These are phyloP conservation scores for Aquilaria yunnanensis DNA, from an alignment of 345 rosid species.

Conservation along the genomic window DNA sequence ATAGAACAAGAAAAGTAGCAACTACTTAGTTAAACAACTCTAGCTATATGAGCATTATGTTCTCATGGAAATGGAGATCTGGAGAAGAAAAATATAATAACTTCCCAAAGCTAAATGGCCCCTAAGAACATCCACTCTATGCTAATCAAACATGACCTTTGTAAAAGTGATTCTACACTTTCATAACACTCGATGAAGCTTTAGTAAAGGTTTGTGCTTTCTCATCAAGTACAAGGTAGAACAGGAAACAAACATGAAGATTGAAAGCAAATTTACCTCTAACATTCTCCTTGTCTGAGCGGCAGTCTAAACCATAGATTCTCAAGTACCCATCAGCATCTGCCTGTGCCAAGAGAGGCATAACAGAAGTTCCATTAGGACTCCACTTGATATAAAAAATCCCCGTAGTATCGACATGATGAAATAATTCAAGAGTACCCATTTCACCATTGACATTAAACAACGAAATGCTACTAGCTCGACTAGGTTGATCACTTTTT, in stretches of 20 bases:
- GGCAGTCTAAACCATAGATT: constrained; percentile 35
- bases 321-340: constrained; percentile 73
- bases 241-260: background rate
- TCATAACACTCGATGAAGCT: no score
- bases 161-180: no score
- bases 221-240: background rate
- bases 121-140: no score
- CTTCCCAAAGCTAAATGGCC: no score
- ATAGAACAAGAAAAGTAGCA: background rate
- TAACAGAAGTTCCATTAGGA: constrained; percentile 26
- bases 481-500: constrained; percentile 70
- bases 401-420: constrained; percentile 53
- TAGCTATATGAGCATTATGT: no score
- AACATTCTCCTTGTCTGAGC: constrained; percentile 15
- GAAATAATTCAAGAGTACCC: constrained; percentile 40
- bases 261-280: constrained; percentile 22
- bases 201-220: no score
- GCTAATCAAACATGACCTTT: no score
- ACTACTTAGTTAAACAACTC: background rate
- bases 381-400: constrained; percentile 84
- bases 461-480: constrained; percentile 65
- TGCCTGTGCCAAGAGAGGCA: constrained; percentile 64
- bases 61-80: no score
- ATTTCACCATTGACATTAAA: constrained; percentile 49
- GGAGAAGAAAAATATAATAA: no score